These are phyloP conservation scores for Pseudogymnoascus sp. DNA, from an alignment of 2,329 filamentous ascomycete species.

Conservation along the genomic window DNA sequence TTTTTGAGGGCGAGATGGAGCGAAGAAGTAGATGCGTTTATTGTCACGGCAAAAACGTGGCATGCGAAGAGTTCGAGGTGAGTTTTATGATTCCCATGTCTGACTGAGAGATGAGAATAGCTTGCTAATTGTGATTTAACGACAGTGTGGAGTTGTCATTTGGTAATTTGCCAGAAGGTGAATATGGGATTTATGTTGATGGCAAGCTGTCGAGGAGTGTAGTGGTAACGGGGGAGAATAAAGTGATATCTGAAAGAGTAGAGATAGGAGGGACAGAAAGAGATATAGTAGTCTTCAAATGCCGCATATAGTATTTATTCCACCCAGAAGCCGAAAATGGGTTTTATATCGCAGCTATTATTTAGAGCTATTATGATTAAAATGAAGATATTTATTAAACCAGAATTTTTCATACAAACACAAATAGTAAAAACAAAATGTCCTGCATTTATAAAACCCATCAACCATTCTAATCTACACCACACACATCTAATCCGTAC, in stretches of 20 bases:
- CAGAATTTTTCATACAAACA: not conserved
- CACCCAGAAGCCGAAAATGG: not conserved
- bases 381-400: not conserved
- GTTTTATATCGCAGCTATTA: not conserved
- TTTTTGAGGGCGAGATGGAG: slow-evolving; percentile 5
- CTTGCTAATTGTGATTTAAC: not conserved
- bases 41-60: slow-evolving; percentile 9
- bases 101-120: not conserved
- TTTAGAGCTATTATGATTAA: not conserved
- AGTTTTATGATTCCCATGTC: not conserved
- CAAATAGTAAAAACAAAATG: not conserved
- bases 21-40: not conserved
- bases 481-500: not conserved
- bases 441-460: not conserved
- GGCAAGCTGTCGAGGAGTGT: not conserved
- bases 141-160: not conserved
- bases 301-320: not conserved
- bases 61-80: not conserved
- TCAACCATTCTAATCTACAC: not conserved
- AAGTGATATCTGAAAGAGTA: not conserved
- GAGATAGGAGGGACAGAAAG: not conserved
- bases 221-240: not conserved
- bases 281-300: not conserved
- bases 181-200: not conserved
- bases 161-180: not conserved